Evolutionary conservation across 495 filamentous ascomycete genomes (phyloP).

Genomic region (Lasiosphaeris hirsuta): DNA sequence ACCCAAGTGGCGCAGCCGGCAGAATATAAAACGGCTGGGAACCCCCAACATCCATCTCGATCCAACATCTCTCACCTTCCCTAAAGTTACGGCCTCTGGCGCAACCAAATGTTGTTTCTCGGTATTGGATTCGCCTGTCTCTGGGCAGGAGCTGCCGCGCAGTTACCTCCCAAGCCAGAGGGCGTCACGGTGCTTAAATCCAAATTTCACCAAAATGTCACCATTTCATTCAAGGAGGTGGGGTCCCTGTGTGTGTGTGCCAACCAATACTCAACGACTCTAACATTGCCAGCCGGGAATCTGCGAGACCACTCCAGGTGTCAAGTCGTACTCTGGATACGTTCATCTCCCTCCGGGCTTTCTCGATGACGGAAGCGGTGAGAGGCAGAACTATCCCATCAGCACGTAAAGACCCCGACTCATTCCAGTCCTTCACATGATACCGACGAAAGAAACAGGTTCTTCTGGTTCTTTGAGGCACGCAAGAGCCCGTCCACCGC

Average conservation of each 20-base stretch:
- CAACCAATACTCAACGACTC: neutral
- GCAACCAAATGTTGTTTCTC: too few species aligned
- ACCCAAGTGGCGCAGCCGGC: too few species aligned
- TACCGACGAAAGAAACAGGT: too few species aligned
- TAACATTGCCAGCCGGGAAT: conserved; percentile 33
- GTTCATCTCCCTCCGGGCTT: conserved; percentile 37
- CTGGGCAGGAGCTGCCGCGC: too few species aligned
- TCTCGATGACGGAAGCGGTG: conserved; percentile 9
- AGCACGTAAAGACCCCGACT: too few species aligned
- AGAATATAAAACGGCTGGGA: too few species aligned
- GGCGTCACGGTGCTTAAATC: conserved; percentile 53
- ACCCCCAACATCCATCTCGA: too few species aligned
- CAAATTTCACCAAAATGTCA: conserved; percentile 53
- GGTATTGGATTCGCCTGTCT: too few species aligned
- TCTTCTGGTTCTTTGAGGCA: conserved; percentile 60
- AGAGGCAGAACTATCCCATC: conserved; percentile 15
- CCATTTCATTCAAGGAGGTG: conserved; percentile 62
- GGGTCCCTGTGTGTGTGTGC: neutral
- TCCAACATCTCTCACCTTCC: too few species aligned
- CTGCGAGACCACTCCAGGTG: conserved; percentile 51
- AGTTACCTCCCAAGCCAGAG: conserved; percentile 30
- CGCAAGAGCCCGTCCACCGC: conserved; percentile 52
- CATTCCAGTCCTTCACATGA: too few species aligned
- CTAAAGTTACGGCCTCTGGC: too few species aligned
- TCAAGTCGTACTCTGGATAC: conserved; percentile 55